Evolutionary conservation across 2,329 filamentous ascomycete species (phyloP).

Genomic region (Orbilia ellipsospora): DNA sequence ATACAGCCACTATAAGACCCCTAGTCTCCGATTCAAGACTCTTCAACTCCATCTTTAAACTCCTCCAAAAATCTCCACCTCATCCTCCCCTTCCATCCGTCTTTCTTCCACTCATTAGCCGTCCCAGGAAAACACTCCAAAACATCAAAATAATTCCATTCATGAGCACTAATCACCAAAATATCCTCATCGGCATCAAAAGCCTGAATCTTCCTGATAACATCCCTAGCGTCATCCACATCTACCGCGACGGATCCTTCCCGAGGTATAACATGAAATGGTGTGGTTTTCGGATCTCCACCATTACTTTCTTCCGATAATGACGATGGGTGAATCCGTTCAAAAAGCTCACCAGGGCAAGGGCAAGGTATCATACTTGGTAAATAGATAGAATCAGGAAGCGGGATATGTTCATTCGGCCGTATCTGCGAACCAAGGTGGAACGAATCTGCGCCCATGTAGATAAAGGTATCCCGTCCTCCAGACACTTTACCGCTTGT

Average conservation of each 20-base stretch:
- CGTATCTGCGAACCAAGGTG: constrained; percentile 66
- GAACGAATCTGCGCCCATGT: constrained; percentile 67
- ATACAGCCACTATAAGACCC: too few species aligned
- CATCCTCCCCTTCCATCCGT: constrained; percentile 65
- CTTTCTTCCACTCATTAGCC: constrained; percentile 65
- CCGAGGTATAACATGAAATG: constrained; percentile 60
- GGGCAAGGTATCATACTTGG: constrained; percentile 53
- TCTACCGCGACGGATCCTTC: constrained; percentile 57
- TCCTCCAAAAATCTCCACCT: constrained; percentile 68
- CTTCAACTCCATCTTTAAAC: constrained; percentile 64
- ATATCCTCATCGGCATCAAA: constrained; percentile 65
- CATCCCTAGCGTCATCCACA: constrained; percentile 61
- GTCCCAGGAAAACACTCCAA: constrained; percentile 67
- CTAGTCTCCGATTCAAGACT: too few species aligned
- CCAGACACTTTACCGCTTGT: background rate
- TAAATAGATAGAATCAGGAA: constrained; percentile 60
- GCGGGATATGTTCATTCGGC: constrained; percentile 63
- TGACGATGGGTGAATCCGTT: constrained; percentile 35
- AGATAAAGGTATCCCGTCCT: constrained; percentile 63
- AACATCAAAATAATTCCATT: constrained; percentile 63
- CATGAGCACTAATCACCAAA: constrained; percentile 66
- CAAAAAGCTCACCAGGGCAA: constrained; percentile 41
- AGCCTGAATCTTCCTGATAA: constrained; percentile 65
- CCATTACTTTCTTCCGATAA: background rate
- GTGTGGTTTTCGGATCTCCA: constrained; percentile 57